These are phyloP conservation scores for Dalbergia cochinchinensis DNA, from an alignment of 306 rosid species.

Conservation along the genomic window DNA sequence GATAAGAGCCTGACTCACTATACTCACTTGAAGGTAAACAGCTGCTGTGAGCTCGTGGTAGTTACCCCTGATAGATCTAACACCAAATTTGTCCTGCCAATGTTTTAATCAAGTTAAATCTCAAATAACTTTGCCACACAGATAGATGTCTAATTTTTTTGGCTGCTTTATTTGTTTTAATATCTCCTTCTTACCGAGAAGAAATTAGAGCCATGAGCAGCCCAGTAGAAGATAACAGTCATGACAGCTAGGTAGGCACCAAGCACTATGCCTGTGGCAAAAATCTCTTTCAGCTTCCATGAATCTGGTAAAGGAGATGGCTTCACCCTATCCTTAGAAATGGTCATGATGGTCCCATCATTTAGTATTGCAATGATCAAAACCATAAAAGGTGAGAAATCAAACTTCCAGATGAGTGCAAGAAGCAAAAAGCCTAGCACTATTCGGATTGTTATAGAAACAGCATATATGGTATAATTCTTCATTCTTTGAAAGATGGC, in stretches of 20 bases:
- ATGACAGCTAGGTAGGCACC: conserved; percentile 88
- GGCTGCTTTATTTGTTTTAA: neutral
- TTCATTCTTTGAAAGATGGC: conserved; percentile 96
- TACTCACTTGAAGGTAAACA: conserved; percentile 91
- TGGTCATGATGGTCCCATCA: conserved; percentile 96
- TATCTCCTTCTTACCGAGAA: conserved; percentile 60
- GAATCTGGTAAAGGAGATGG: conserved; percentile 97
- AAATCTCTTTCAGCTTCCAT: conserved; percentile 91
- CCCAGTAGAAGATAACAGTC: conserved; percentile 94
- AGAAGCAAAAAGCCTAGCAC: conserved; percentile 83
- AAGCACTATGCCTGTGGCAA: conserved; percentile 77
- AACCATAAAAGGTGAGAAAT: conserved; percentile 98
- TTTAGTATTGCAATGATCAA: conserved; percentile 86
- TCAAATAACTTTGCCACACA: neutral
- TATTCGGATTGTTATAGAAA: conserved; percentile 85
- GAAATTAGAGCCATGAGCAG: conserved; percentile 65
- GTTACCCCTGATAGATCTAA: conserved; percentile 59
- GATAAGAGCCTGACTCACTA: conserved; percentile 90
- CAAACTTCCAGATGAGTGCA: conserved; percentile 91
- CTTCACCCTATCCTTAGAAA: conserved; percentile 90
- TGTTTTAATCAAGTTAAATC: neutral
- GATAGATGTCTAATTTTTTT: neutral
- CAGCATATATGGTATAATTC: conserved; percentile 93
- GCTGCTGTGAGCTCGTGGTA: conserved; percentile 77
- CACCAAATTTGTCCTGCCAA: conserved; percentile 75